These are phyloP conservation scores for Corylus americana DNA, from an alignment of 306 rosid genomes.

Conservation along the genomic window DNA sequence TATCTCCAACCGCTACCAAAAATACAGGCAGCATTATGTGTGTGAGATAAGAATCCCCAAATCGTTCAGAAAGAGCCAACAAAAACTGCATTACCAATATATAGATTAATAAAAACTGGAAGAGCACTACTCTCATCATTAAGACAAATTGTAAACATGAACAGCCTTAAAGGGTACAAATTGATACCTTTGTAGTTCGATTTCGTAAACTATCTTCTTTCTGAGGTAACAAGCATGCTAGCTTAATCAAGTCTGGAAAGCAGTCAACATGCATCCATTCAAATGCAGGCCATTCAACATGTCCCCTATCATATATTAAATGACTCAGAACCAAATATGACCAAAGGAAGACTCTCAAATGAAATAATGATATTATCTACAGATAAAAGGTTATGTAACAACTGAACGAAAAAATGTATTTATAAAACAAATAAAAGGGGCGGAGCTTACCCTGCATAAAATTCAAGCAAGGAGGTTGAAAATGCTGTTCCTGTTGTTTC, in stretches of 20 bases:
- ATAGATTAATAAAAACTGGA: constrained; percentile 32
- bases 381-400: constrained; percentile 17
- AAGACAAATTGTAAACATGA: background rate
- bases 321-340: constrained; percentile 32
- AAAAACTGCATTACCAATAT: constrained; percentile 65
- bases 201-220: constrained; percentile 88
- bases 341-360: constrained; percentile 28
- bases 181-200: constrained; percentile 68
- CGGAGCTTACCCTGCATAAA: constrained; percentile 65
- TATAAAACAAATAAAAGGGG: background rate
- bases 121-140: constrained; percentile 22
- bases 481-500: constrained; percentile 54
- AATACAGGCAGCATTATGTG: constrained; percentile 89
- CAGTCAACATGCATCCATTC: constrained; percentile 95
- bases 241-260: constrained; percentile 79
- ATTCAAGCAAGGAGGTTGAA: constrained; percentile 72
- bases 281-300: constrained; percentile 77
- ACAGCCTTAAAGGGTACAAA: constrained; percentile 26
- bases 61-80: constrained; percentile 71
- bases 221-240: constrained; percentile 82
- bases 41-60: constrained; percentile 80
- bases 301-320: constrained; percentile 60
- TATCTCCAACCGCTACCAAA: constrained; percentile 75
- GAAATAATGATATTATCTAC: constrained; percentile 20
- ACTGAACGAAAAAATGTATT: background rate